Base-by-base conservation (phyloP, 2,329 filamentous ascomycete genomes). In the Cladobotryum protrusum region DNA sequence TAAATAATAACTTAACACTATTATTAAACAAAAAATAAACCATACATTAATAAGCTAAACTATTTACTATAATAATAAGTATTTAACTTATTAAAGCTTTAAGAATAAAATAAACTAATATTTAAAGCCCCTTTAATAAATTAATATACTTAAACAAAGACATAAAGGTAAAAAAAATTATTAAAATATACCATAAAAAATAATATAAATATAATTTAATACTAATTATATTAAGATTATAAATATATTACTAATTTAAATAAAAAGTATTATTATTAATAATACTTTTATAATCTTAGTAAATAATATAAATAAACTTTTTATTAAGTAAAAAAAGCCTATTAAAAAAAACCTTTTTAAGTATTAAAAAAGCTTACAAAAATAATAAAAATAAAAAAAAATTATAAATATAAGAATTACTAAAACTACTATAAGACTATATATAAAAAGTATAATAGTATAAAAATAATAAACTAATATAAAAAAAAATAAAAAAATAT, bases 1-100 rank as follows among this genome's bases (percentile, higher is more conserved):
- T 8, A 29, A 8, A 8, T 11, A 45, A 34, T 45, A 45, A 34
- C 3, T 12, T 12, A 15, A 17, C 17, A 45, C 34, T 45, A 18
- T n/a, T n/a, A 35, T 39, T 39, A 37, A n/a, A 14, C 29, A 37
- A 45, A n/a, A 40, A 13, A 40, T 14, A 33, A 4, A 29, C 15
- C 17, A n/a, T 40, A 24, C 17, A 14, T 45, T 43, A 45, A 35
- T 29, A 18, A 43, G 20, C 29, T 43, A 15, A 42, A 48, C 6
- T 24, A 18, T 42, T 19, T 13, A 7, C 14, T 18, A 48, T 44
- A 39, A 51, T 42, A 33, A 49, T 47, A 42, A 40, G 47, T 50
- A 47, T 40, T 33, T 17, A 46, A 50, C 17, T 43, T 51, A 44
- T 45, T 19, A 19, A 8, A 49, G 49, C 45, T 45, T 51, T 43